Conservation (phyloP, 805 yeast species). For the Diddensiella transvaalensis region DNA sequence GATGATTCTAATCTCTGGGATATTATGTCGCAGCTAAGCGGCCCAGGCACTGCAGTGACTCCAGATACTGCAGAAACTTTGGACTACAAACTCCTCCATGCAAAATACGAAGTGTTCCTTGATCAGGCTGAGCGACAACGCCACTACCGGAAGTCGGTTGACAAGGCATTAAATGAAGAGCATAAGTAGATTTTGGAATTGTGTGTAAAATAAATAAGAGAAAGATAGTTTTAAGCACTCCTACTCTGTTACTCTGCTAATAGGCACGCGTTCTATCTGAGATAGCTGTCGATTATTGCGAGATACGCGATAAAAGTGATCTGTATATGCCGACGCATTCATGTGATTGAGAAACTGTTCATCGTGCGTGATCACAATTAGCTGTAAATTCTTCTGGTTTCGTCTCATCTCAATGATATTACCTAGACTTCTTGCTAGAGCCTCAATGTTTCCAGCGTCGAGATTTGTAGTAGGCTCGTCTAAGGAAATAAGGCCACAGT, state of each 20-base stretch:
- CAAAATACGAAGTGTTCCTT: constrained; percentile 79
- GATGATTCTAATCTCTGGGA: constrained; percentile 60
- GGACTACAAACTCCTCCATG: constrained; percentile 66
- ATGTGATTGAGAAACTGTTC: constrained; percentile 82
- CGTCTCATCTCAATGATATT: constrained; percentile 71
- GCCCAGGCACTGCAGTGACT: constrained; percentile 72
- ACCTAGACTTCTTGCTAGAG: constrained; percentile 77
- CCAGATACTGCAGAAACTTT: constrained; percentile 59
- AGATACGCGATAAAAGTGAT: constrained; percentile 76
- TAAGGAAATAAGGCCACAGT: constrained; percentile 91
- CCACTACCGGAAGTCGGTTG: constrained; percentile 65
- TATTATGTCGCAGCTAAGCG: constrained; percentile 79
- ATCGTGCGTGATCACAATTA: constrained; percentile 95
- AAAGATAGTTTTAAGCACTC: not conserved
- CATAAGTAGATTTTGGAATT: constrained; percentile 1
- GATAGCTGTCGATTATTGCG: constrained; percentile 82
- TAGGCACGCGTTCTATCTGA: constrained; percentile 53
- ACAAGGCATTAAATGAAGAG: constrained; percentile 19
- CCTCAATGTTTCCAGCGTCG: constrained; percentile 83
- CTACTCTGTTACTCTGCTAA: constrained; percentile 16
- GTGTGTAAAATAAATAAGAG: constrained; percentile 7
- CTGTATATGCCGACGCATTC: constrained; percentile 81
- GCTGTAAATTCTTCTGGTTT: constrained; percentile 82
- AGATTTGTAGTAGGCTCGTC: constrained; percentile 98
- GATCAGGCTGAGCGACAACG: constrained; percentile 85